phyloP scores from a whole-genome alignment of 176 grass and related monocot species.

The Elymus sibiricus region DNA sequence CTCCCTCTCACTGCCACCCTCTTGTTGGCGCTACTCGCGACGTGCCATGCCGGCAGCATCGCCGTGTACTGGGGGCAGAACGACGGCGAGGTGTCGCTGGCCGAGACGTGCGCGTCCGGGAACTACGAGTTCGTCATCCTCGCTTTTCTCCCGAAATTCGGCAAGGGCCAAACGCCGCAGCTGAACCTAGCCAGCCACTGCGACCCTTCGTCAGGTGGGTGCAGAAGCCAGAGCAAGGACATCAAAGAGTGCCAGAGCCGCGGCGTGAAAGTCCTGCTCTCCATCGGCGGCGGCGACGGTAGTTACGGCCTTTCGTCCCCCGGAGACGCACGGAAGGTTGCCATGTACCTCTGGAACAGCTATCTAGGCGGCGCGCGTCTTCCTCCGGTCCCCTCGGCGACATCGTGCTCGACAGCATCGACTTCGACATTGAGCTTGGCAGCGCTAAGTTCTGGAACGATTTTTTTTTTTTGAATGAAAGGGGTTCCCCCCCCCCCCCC shows the following conservation, averaged over 20 bases:
- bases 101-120: constrained; percentile 32
- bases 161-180: constrained; percentile 53
- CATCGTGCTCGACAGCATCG: constrained; percentile 57
- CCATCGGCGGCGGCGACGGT: constrained; percentile 51
- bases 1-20: not conserved
- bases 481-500: too few species aligned
- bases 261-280: constrained; percentile 67
- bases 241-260: constrained; percentile 40
- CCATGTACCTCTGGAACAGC: constrained; percentile 67
- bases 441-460: constrained; percentile 46
- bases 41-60: constrained; percentile 45
- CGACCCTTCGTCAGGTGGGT: constrained; percentile 39
- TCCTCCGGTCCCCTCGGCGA: constrained; percentile 50
- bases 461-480: too few species aligned
- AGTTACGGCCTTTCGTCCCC: constrained; percentile 50
- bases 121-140: constrained; percentile 58
- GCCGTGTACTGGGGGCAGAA: constrained; percentile 65
- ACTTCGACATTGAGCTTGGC: constrained; percentile 77
- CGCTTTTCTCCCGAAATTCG: constrained; percentile 55
- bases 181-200: constrained; percentile 56
- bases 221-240: constrained; percentile 46
- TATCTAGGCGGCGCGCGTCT: constrained; percentile 46
- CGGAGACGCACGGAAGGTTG: constrained; percentile 34
- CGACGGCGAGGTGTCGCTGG: constrained; percentile 37
- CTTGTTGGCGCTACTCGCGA: not conserved